Evolutionary conservation across 2,329 filamentous ascomycete species (phyloP), one percentile per base, ranked within the genome.

Genomic region (Aphanoascus verrucosus): DNA sequence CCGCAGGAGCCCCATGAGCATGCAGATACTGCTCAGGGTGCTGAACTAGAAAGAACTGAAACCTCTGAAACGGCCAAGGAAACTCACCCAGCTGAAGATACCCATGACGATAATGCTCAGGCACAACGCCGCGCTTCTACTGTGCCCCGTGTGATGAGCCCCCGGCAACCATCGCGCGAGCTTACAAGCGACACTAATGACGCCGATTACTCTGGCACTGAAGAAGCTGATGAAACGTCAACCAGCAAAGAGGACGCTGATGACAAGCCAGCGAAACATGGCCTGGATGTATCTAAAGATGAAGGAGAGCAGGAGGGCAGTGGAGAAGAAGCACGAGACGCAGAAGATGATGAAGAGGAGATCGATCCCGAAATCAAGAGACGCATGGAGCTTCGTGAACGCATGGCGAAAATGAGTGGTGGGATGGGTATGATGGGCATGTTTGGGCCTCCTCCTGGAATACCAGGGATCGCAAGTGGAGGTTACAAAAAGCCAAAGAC

Each of bases 401-500:
- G 93, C 62, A 98, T 98, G 88, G 93, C 93, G 44, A 96, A 95
- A 72, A 93, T 98, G 85, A 94, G 91, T 61, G 91, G 91, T 53
- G 91, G 91, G 19, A 95, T 95, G 88, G 88, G 88, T 45, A 94
- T 97, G 85, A 83, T 88, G 66, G 88, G 88, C 62, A 93, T 97
- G 83, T 94, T 94, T 67, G 79, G 80, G 17, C 81, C 83, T 35
- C 80, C 78, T 37, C 79, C 83, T 14, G 64, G 68, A 31, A 78
- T 85, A 71, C 73, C 77, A 55, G 71, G 70, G 3, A 61, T 66
- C 57, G 63, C 59, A 59, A 64, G 40, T 51, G 52, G 72, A 48
- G 74, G 74, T 17, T 55, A 53, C 45, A 57, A 55, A 42, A 57
- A 57, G 32, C 45, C 53, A 59, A 81, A 79, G 63, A 73, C 76